These are phyloP conservation scores for Diplodia mutila DNA, from an alignment of 2,329 filamentous ascomycete genomes.

Conservation along the genomic window DNA sequence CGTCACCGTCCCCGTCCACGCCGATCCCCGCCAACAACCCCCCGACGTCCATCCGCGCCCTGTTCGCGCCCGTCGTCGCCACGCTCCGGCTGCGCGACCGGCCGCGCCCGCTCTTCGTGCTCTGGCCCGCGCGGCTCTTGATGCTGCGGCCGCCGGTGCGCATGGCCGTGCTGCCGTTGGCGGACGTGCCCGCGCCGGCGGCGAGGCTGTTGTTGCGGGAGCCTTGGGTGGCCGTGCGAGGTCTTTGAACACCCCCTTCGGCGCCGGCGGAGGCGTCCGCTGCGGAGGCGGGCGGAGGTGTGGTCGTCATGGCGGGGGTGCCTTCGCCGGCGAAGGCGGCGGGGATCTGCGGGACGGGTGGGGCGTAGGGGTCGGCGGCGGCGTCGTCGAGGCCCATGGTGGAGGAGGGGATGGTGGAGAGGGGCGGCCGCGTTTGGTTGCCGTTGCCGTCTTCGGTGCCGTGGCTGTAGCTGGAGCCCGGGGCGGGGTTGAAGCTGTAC, in stretches of 20 bases:
- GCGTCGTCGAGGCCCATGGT: not conserved
- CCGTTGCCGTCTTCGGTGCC: not conserved
- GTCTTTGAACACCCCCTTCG: not conserved
- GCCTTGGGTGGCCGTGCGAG: not conserved
- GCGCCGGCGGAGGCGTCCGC: not conserved
- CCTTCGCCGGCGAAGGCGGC: constrained; percentile 7
- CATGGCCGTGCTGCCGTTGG: not conserved
- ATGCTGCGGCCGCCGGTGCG: constrained; percentile 9
- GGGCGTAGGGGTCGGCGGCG: not conserved
- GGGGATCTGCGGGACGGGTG: constrained; percentile 16
- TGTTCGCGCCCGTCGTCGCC: not conserved
- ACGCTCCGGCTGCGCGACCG: constrained; percentile 27
- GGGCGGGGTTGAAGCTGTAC: constrained; percentile 54
- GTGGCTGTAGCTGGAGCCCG: constrained; percentile 16
- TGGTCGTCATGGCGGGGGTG: not conserved
- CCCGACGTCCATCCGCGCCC: constrained; percentile 36
- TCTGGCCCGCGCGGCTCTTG: constrained; percentile 26
- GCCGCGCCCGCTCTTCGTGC: constrained; percentile 37
- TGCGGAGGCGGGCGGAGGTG: not conserved
- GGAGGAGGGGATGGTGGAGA: constrained; percentile 9
- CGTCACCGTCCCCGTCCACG: constrained; percentile 30
- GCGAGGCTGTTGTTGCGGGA: not conserved
- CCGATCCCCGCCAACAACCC: constrained; percentile 42
- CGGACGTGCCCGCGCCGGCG: not conserved
- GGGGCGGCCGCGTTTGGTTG: not conserved